Percentiles rank a stretch among this genome's conserved stretches.
Evolutionary conservation across 345 rosid species (phyloP).

Genomic region (Angophora floribunda): DNA sequence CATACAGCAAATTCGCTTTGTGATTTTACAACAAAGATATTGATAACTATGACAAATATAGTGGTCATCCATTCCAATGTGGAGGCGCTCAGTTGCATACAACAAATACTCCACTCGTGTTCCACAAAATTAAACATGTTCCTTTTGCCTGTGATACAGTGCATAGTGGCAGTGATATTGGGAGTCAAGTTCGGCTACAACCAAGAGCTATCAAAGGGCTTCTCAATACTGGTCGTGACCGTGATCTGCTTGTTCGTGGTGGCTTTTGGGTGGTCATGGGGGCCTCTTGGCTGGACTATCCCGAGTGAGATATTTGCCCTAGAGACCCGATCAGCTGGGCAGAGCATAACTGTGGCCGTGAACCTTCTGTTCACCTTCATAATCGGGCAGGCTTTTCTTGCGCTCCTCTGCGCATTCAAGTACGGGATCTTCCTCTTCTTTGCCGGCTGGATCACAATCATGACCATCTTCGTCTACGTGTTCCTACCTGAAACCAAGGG

Average conservation of each 20-base stretch:
- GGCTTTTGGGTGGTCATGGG: slow-evolving; percentile 99
- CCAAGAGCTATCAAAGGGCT: slow-evolving; percentile 56
- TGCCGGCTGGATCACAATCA: slow-evolving; percentile 60
- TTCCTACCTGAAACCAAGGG: slow-evolving; percentile 89
- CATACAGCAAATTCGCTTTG: not conserved
- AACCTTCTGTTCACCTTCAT: slow-evolving; percentile 80
- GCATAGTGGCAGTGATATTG: slow-evolving; percentile 55
- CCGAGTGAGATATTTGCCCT: slow-evolving; percentile 92
- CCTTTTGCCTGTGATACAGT: slow-evolving; percentile 21
- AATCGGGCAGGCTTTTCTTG: slow-evolving; percentile 70
- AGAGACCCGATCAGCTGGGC: slow-evolving; percentile 89
- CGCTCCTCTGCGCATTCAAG: slow-evolving; percentile 71
- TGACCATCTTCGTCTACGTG: slow-evolving; percentile 72
- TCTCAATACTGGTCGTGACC: slow-evolving; percentile 54
- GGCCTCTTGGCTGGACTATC: slow-evolving; percentile 90
- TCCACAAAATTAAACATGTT: not conserved
- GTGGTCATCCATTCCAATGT: not conserved
- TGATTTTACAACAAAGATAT: not conserved
- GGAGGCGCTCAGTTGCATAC: not conserved
- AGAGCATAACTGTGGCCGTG: slow-evolving; percentile 84
- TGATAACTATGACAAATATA: not conserved
- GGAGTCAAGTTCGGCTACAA: slow-evolving; percentile 70
- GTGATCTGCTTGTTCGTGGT: slow-evolving; percentile 79
- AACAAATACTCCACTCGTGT: not conserved
- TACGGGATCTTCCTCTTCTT: slow-evolving; percentile 92